A percentile compares a stretch with the other conserved stretches of the same genome.
Evolutionary conservation across 495 filamentous ascomycete species (phyloP).

Genomic region (Aspergillus funiculosus): DNA sequence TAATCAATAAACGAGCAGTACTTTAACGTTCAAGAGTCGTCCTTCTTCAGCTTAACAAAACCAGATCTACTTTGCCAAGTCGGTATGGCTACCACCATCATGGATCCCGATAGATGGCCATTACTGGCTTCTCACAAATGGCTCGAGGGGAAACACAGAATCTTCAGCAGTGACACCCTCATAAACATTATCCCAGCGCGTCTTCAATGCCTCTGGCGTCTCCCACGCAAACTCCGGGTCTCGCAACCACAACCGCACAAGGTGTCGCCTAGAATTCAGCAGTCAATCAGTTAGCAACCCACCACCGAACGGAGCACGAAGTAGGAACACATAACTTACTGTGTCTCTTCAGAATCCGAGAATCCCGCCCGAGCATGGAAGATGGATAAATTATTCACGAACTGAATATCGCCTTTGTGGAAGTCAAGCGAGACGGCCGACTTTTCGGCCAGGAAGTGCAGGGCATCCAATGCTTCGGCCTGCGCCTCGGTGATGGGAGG

Average conservation of each 20-base stretch:
- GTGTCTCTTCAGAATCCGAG: constrained; percentile 11
- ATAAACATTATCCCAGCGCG: constrained; percentile 51
- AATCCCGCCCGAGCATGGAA: constrained; percentile 45
- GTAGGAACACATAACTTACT: constrained; percentile 8
- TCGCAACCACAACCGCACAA: constrained; percentile 49
- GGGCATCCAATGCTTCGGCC: constrained; percentile 56
- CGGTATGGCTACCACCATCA: too few species aligned
- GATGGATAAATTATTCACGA: constrained; percentile 64
- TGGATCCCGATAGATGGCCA: background rate
- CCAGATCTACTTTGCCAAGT: too few species aligned
- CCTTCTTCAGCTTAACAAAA: too few species aligned
- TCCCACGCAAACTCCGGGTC: constrained; percentile 49
- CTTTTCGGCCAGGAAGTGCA: constrained; percentile 54
- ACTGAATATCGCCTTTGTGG: constrained; percentile 61
- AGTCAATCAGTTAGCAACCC: background rate
- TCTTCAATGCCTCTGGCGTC: constrained; percentile 41
- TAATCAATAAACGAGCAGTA: too few species aligned
- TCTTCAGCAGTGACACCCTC: constrained; percentile 44
- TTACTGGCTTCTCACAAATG: constrained; percentile 18
- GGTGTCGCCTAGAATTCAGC: constrained; percentile 38
- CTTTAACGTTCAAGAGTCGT: too few species aligned
- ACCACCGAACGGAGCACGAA: background rate
- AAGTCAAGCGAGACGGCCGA: constrained; percentile 45
- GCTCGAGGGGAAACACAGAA: constrained; percentile 51
- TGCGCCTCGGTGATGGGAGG: constrained; percentile 56